Evolutionary conservation across 495 filamentous ascomycete genomes (phyloP), one percentile per base, ranked within the genome.

Genomic region (Aspergillus ostianus): DNA sequence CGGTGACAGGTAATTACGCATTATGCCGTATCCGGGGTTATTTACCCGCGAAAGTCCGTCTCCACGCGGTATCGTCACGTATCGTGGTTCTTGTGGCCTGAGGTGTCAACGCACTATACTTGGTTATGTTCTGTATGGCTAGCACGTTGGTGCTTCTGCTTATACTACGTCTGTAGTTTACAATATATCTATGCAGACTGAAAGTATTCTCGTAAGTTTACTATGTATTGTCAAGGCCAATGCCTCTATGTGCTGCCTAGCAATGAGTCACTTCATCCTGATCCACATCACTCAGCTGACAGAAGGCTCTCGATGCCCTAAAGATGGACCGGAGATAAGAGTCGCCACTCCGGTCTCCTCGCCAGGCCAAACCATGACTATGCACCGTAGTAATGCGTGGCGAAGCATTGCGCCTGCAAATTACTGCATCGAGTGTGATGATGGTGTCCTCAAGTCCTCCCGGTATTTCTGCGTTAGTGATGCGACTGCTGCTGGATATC

Each of bases 1-100:
- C 51, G 60, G 45, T 32, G 10, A 52, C 30, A 29, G 46, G 61
- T 0, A 23, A n/a, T 67, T 58, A 59, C 61, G 45, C 8, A 8
- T 17, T 26, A 6, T 30, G 27, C 50, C 6, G 47, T 49, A 49
- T 49, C 15, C 21, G 17, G 17, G 12, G 21, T 2, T 26, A 17
- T 20, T 5, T 13, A 12, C 36, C 10, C 8, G 36, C 36, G 2
- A 15, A 41, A 15, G 8, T 41, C 36, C 36, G 36, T 13, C 12
- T 17, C 36, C 36, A 17, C 10, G 9, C 3, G 3, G 36, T 41
- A 41, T 41, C 36, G 36, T 8, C 12, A 41, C 36, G 36, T 41
- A 41, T 17, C 12, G 10, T 15, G 10, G 2, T 4, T 15, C 9
- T 15, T 2, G 36, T 17, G 13, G 36, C 10, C 30, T 32, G 30